phyloP scores from a whole-genome alignment of 2,329 filamentous ascomycete species.

The Claviceps quebecensis region DNA sequence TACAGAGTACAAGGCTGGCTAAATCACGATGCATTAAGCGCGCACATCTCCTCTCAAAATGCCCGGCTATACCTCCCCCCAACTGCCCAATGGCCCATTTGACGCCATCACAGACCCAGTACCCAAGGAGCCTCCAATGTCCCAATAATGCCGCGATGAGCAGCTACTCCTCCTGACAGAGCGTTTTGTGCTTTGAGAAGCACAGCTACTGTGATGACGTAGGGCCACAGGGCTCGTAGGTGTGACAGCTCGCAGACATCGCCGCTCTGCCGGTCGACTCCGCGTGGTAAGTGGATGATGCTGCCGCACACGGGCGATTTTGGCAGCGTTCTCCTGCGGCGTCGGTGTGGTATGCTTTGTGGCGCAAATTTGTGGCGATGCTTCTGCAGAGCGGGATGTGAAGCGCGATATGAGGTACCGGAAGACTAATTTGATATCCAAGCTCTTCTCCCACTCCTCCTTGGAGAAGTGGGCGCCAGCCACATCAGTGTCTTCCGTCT shows the following conservation, averaged over 20 bases:
- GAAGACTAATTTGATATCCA: conserved; percentile 87
- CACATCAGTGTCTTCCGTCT: conserved; percentile 13
- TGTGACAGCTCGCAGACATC: conserved; percentile 40
- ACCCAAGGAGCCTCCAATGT: conserved; percentile 67
- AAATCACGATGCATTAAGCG: neutral
- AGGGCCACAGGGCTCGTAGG: conserved; percentile 34
- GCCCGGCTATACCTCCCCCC: conserved; percentile 53
- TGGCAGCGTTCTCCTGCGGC: conserved; percentile 54
- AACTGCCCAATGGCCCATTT: conserved; percentile 56
- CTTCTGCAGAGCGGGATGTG: conserved; percentile 30
- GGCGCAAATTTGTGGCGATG: conserved; percentile 27
- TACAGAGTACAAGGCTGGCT: neutral
- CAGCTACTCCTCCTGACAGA: conserved; percentile 53
- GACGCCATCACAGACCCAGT: conserved; percentile 58
- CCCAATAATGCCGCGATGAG: conserved; percentile 82
- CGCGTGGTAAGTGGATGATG: conserved; percentile 74
- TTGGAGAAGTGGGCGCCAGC: conserved; percentile 34
- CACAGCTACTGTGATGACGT: conserved; percentile 54
- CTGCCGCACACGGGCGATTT: conserved; percentile 72
- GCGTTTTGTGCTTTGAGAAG: conserved; percentile 72
- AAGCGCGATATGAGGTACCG: conserved; percentile 71
- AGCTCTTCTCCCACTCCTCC: conserved; percentile 86
- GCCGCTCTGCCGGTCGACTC: conserved; percentile 35
- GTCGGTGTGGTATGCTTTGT: conserved; percentile 34
- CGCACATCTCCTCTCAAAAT: neutral